Evolutionary conservation across 2,329 filamentous ascomycete species (phyloP).

Genomic region (Xylariaceae sp.): DNA sequence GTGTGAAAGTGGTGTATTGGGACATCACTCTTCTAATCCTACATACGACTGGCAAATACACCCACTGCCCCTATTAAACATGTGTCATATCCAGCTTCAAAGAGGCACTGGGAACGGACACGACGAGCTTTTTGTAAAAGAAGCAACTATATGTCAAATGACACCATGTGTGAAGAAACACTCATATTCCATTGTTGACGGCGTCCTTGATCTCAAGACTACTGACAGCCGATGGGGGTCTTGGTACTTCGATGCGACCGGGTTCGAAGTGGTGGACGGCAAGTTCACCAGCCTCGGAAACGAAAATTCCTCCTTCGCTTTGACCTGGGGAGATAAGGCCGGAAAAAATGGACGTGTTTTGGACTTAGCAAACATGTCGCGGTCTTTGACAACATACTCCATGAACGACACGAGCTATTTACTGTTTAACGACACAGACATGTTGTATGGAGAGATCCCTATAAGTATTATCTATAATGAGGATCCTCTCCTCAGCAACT

Average conservation of each 20-base stretch:
- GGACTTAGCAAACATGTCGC: not conserved
- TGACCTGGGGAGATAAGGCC: not conserved
- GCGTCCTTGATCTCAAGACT: not conserved
- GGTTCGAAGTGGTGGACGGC: not conserved
- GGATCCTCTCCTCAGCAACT: not conserved
- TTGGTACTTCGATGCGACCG: slow-evolving; percentile 3
- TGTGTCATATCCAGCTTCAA: slow-evolving; percentile 2
- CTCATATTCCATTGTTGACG: slow-evolving; percentile 2
- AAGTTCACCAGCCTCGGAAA: not conserved
- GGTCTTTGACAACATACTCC: not conserved
- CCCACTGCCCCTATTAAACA: slow-evolving; percentile 1
- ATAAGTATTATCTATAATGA: not conserved
- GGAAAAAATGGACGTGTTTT: not conserved
- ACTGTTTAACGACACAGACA: not conserved
- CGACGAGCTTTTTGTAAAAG: not conserved
- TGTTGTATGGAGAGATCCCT: not conserved
- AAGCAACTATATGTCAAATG: slow-evolving; percentile 2
- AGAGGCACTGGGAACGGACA: not conserved
- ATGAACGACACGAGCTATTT: not conserved
- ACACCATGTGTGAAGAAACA: slow-evolving; percentile 9
- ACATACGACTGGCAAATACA: not conserved
- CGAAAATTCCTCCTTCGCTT: not conserved
- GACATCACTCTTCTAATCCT: not conserved
- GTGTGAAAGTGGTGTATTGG: not conserved
- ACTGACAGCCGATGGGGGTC: slow-evolving; percentile 1